Evolutionary conservation across 169 alveolate genomes (phyloP), one percentile per base, ranked within the genome.

Genomic region (Eimeria necatrix): DNA sequence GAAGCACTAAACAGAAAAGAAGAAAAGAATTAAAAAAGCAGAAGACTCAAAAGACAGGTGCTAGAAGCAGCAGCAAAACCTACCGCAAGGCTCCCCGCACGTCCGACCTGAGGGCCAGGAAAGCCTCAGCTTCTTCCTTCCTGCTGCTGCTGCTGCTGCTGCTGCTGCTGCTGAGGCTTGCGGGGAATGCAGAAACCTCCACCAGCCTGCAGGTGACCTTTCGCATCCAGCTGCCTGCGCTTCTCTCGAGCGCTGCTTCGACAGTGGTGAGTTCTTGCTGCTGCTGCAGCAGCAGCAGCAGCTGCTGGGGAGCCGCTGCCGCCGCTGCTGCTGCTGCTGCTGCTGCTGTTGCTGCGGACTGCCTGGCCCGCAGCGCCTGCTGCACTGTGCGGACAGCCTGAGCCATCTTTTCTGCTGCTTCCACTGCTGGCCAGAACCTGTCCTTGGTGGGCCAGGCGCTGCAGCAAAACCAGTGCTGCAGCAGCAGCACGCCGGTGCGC

Each of bases 401-500:
- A 41, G 87, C 61, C 87, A 78, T 78, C n/a, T 16, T 22, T 48
- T 78, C 68, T 6, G 87, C 87, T 48, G 87, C 87, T 20, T 26
- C 87, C 14, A 78, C 64, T 10, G 87, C 87, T 46, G 87, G 61
- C 59, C 64, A 26, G 59, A 10, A 78, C 68, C 61, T 41, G n/a
- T 48, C 64, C 24, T 20, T 78, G 1, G 32, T 16, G 6, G 1
- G 64, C 87, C 87, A 78, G 59, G 68, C 64, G 49, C 46, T 78
- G 64, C 87, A 78, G 87, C 87, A 78, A n/a, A 78, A 64, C 87
- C 87, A 78, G 41, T 78, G 87, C 87, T 78, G 87, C 68, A 78
- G 87, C 87, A 48, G 87, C 87, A 41, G 46, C 16, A 64, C 52
- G 20, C 87, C 87, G n/a, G 49, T 5, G 9, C 59, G 16, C 64